A percentile compares a stretch with the other conserved stretches of the same genome.
Evolutionary conservation across 148 eudicot genomes (phyloP).

Genomic region (Vaccinium myrtillus): DNA sequence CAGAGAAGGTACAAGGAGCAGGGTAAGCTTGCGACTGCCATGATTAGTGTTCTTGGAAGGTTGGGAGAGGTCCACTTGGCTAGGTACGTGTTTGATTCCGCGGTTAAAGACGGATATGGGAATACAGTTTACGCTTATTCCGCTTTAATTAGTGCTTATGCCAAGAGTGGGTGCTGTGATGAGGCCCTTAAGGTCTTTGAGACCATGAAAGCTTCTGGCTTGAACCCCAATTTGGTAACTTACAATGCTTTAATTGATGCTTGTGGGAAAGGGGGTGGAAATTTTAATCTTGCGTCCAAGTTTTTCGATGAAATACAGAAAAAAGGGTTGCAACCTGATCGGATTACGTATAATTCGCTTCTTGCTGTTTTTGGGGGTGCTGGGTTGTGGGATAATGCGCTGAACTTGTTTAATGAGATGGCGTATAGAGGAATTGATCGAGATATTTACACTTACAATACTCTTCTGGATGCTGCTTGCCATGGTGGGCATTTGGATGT

Average conservation of each 20-base stretch:
- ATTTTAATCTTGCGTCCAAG: slow-evolving; percentile 42
- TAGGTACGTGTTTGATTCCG: slow-evolving; percentile 58
- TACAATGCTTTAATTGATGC: slow-evolving; percentile 95
- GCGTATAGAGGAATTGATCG: slow-evolving; percentile 65
- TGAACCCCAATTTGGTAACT: slow-evolving; percentile 90
- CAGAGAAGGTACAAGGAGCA: slow-evolving; percentile 51
- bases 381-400: slow-evolving; percentile 79
- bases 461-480: slow-evolving; percentile 82
- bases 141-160: slow-evolving; percentile 87
- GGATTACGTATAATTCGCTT: slow-evolving; percentile 86
- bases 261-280: slow-evolving; percentile 88
- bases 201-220: slow-evolving; percentile 62
- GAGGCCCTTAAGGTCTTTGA: slow-evolving; percentile 73
- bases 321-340: slow-evolving; percentile 66
- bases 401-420: slow-evolving; percentile 75
- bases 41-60: slow-evolving; percentile 94
- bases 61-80: slow-evolving; percentile 79
- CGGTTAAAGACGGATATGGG: slow-evolving; percentile 70
- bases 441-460: slow-evolving; percentile 90
- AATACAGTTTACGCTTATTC: slow-evolving; percentile 92
- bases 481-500: slow-evolving; percentile 69
- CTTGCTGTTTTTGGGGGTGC: slow-evolving; percentile 83
- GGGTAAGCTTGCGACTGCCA: slow-evolving; percentile 82
- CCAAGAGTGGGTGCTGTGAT: slow-evolving; percentile 65
- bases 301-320: slow-evolving; percentile 68